These are phyloP conservation scores for Solanum pimpinellifolium DNA, from an alignment of 257 asterid genomes.

Conservation along the genomic window DNA sequence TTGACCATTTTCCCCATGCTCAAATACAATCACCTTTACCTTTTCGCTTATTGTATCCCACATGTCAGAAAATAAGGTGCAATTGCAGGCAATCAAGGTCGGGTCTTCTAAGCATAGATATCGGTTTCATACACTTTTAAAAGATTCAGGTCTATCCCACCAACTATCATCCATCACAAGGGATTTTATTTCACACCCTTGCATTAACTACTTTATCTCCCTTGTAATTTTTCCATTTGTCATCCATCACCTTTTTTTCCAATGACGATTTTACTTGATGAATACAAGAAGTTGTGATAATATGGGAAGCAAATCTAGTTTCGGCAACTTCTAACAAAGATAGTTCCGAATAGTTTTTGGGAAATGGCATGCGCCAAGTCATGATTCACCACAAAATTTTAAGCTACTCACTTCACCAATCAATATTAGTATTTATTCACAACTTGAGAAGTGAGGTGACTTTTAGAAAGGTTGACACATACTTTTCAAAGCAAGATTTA, in stretches of 20 bases:
- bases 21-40: not conserved
- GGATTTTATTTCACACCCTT: not conserved
- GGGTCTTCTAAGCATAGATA: not conserved
- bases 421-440: not conserved
- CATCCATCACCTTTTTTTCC: not conserved
- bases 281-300: not conserved
- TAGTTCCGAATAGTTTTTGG: not conserved
- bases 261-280: not conserved
- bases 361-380: not conserved
- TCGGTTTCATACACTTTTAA: not conserved
- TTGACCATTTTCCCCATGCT: not conserved
- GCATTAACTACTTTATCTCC: not conserved
- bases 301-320: not conserved
- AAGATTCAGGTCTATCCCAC: not conserved
- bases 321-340: not conserved
- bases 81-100: not conserved
- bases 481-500: not conserved
- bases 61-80: not conserved
- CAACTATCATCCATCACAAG: not conserved
- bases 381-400: not conserved
- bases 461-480: not conserved
- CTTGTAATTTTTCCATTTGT: not conserved
- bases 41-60: not conserved
- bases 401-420: not conserved
- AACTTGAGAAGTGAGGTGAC: not conserved